phyloP scores from a whole-genome alignment of 1,284 basidiomycete species.

The Acaromyces ingoldii region DNA sequence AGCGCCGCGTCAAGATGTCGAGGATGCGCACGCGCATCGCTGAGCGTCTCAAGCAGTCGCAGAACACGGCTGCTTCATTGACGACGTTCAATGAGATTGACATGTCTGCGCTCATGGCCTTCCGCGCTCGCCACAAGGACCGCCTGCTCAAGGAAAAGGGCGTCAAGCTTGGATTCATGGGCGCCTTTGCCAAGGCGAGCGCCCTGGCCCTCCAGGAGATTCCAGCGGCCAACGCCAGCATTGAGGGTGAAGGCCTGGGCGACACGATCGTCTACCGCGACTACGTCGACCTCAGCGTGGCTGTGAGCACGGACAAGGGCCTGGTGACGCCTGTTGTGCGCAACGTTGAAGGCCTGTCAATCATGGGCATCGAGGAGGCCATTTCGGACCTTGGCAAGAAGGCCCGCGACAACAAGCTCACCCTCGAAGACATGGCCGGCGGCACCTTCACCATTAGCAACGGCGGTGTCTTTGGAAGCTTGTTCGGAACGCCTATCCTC shows the following conservation, averaged over 20 bases:
- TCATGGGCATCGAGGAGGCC: conserved; percentile 88
- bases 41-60: conserved; percentile 94
- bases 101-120: conserved; percentile 90
- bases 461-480: conserved; percentile 94
- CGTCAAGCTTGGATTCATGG: conserved; percentile 98
- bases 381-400: conserved; percentile 86
- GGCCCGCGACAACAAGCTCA: conserved; percentile 87
- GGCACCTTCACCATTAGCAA: conserved; percentile 99
- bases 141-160: conserved; percentile 84
- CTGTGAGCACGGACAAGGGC: conserved; percentile 95
- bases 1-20: conserved; percentile 68
- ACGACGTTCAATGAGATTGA: conserved; percentile 99
- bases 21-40: conserved; percentile 91
- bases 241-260: conserved; percentile 63
- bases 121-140: conserved; percentile 95
- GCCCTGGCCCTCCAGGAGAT: conserved; percentile 84
- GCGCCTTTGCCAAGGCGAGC: conserved; percentile 85
- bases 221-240: conserved; percentile 87
- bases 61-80: conserved; percentile 91
- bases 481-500: conserved; percentile 89
- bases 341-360: conserved; percentile 79
- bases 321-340: conserved; percentile 93
- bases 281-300: conserved; percentile 64
- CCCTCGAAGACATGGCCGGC: conserved; percentile 78
- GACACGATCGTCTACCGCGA: conserved; percentile 94